Base-by-base conservation (phyloP, 768 basidiomycete genomes). In the Mycena rosella region DNA sequence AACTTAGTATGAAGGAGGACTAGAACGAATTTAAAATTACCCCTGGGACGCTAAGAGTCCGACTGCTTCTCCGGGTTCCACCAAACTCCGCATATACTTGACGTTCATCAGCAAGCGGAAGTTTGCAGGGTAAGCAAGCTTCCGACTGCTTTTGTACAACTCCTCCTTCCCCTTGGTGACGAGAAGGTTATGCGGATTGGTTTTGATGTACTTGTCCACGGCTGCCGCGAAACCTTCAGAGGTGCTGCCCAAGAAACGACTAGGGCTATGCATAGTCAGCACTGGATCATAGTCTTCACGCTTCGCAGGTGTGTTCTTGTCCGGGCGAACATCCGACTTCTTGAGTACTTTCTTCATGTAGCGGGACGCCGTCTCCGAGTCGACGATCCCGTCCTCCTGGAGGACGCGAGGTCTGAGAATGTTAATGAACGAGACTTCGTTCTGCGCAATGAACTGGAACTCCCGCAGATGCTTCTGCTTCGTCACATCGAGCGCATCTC, bases 31-130 rank as follows among this genome's bases (percentile, higher is more conserved):
- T 15, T 10, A 34, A 29, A 82, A 88, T 70, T 78, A 96, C 97
- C 96, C 95, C 84, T 99, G 98, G 20, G 97, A 97, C 14, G 98
- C 98, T 52, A 99, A 84, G 51, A 99, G 79, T 44, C 98, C 98
- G 34, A 99, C 97, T n/a, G 98, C 96, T 81, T 99, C 98, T 69
- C 98, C 98, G 6, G 98, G 96, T 65, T 99, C 98, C 4, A 96
- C 95, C 59, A 99, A 81, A 77, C 94, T 95, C 64, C 93, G 87
- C 87, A 99, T 86, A 78, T 98, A 99, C 78, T 97, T 94, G 75
- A 94, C 87, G 73, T 96, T 91, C 89, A 97, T 96, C 72, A 99
- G 78, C 26, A 87, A 77, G 42, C 89, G 87, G 87, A 99, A 99
- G 63, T 88, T 81, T 51, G 84, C 84, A 6, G 83, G 71, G 65